Evolutionary conservation across 2,329 filamentous ascomycete genomes (phyloP), one percentile per base, ranked within the genome.

Genomic region (Neofusicoccum kwambonambiense): DNA sequence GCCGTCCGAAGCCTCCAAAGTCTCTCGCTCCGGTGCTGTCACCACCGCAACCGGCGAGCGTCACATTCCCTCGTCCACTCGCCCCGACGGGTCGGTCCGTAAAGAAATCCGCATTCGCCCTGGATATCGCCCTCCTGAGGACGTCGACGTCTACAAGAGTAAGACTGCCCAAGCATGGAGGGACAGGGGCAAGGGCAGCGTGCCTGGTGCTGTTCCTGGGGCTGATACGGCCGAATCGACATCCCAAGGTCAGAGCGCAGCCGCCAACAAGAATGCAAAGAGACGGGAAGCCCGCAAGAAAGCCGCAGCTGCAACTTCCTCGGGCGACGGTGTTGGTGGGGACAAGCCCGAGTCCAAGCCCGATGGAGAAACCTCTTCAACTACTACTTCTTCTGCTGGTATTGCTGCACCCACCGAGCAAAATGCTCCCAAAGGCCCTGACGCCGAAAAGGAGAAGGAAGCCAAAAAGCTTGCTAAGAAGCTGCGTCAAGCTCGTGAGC

Each of bases 81-180:
- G 96, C 63, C 81, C 95, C 27, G 95, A 99, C 75, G 95, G 95
- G 65, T 92, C 90, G 58, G 91, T 91, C n/a, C 88, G 95, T 64
- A 96, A 91, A 74, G 94, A 97, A 73, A 98, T 98, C 75, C 92
- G 92, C 74, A 92, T 99, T 67, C 88, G 92, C 35, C 94, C 95
- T 0, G 96, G 95, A 62, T 99, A 97, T 79, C 89, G 89, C 39
- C 96, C 95, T 1, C 92, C 93, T 0, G 95, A 99, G 80, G 95
- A 99, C 78, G 90, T 98, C 68, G 93, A 97, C 75, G 84, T 97
- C 51, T 99, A 99, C 85, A 96, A 93, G 81, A 97, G 96, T 78
- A 89, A 91, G 65, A 93, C 89, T 1, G 93, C 93, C 57, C 90
- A 95, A 75, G 88, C 87, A 57, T 97, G 91, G 81, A 92, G 92